A percentile compares a stretch with the other conserved stretches of the same genome.
These are phyloP conservation scores for Ananas comosus DNA, from an alignment of 176 grass and related monocot genomes.

Conservation along the genomic window DNA sequence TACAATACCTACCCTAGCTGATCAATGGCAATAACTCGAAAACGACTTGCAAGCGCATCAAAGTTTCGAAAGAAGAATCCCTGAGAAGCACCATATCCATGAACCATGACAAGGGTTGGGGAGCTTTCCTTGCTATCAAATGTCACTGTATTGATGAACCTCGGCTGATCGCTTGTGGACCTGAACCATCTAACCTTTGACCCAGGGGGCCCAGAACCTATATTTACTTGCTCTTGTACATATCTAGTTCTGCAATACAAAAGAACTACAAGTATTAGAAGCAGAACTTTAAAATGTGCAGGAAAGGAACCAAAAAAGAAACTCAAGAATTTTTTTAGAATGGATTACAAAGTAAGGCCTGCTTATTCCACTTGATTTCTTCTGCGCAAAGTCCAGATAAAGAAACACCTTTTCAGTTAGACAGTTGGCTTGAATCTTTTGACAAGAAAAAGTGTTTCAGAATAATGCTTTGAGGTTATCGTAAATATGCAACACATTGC, in stretches of 20 bases:
- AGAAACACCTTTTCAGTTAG: no score
- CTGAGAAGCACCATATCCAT: conserved; percentile 92
- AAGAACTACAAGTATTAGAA: neutral
- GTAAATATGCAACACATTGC: no score
- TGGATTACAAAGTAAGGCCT: no score
- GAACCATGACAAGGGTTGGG: conserved; percentile 93
- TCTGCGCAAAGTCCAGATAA: no score
- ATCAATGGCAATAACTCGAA: conserved; percentile 88
- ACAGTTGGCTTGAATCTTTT: no score
- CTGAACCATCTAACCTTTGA: conserved; percentile 90
- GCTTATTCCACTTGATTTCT: no score
- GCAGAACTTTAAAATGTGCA: neutral
- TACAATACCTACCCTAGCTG: conserved; percentile 64
- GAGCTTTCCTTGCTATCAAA: conserved; percentile 86
- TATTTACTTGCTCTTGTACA: conserved; percentile 78
- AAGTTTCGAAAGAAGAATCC: conserved; percentile 97
- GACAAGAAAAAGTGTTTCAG: no score
- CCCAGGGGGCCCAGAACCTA: conserved; percentile 85
- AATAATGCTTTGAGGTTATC: no score
- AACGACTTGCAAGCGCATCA: conserved; percentile 77
- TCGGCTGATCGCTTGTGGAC: conserved; percentile 73
- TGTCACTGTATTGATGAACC: conserved; percentile 96
- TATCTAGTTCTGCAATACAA: conserved; percentile 55
- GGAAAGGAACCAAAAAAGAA: no score
- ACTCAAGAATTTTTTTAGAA: no score